Base-by-base conservation (phyloP, 2,329 filamentous ascomycete species). In the Zymoseptoria tritici region DNA sequence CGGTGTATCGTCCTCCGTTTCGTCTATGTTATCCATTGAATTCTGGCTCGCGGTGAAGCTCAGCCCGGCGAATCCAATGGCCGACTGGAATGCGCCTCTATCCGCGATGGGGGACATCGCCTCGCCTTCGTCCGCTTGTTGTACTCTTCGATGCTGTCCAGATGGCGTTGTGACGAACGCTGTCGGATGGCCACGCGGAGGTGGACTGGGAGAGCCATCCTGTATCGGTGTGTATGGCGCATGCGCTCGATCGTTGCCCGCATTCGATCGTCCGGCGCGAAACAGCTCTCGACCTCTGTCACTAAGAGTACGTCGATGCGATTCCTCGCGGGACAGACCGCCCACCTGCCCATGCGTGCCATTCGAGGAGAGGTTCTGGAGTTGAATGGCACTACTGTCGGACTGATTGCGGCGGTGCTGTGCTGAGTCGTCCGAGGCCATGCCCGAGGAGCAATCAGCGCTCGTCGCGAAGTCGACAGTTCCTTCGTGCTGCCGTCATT, bases 351-450 rank as follows among this genome's bases (percentile, higher is more conserved):
- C 60, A 42, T 73, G 66, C 46, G 64, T 57, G 56, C 61, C 60
- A 60, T 65, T 62, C 60, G 62, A 61, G 56, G 73, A 73, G 61
- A 80, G 74, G 66, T 78, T 83, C 73, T 86, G 86, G 60, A 93
- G 78, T 61, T 88, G 88, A 76, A 94, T 92, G 63, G 87, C 86
- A 55, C 62, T 63, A 61, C 79, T 77, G 60, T 76, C 75, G 26
- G 81, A 78, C 63, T 76, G 75, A 65, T 78, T 76, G 62, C 78
- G 74, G 60, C 78, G 74, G 67, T 78, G 75, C 36, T 46, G 36
- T 60, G 72, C 71, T 55, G 77, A 74, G 66, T 78, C 77, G 70
- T 77, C 75, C 67, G 78, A 78, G 75, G 79, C 76, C 79, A 80
- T 82, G 63, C 62, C 52, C 52, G 26, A n/a, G 29, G 36, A 46